A percentile compares a stretch with the other conserved stretches of the same genome.
These are phyloP conservation scores for Aspergillus heteromorphus DNA, from an alignment of 495 filamentous ascomycete genomes.

Conservation along the genomic window DNA sequence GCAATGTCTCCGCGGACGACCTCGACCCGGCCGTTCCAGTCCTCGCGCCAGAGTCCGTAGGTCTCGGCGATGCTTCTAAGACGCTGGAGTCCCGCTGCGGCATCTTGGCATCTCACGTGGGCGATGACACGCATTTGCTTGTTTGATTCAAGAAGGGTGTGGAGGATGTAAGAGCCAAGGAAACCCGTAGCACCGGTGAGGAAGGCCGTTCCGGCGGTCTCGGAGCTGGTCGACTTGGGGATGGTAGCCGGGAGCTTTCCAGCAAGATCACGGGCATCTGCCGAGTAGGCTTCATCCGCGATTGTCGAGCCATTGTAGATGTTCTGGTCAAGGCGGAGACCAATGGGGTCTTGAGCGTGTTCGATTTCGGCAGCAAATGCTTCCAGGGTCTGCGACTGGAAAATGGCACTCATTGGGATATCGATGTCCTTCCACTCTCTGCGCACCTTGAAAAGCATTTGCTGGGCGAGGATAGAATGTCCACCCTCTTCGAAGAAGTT, in stretches of 20 bases:
- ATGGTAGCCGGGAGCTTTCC: constrained; percentile 42
- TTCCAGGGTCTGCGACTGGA: constrained; percentile 66
- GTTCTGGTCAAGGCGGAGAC: too few relatives aligned
- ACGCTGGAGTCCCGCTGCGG: constrained; percentile 50
- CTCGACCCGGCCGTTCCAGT: constrained; percentile 59
- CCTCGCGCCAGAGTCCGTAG: constrained; percentile 76
- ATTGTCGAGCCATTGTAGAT: constrained; percentile 1
- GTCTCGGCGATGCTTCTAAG: constrained; percentile 40
- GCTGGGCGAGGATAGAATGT: constrained; percentile 80
- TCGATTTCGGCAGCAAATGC: constrained; percentile 75
- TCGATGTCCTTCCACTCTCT: constrained; percentile 60
- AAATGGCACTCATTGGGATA: constrained; percentile 71
- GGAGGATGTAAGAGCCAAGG: constrained; percentile 75
- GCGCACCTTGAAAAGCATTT: constrained; percentile 67
- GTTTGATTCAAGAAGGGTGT: constrained; percentile 61
- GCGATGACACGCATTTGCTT: constrained; percentile 14
- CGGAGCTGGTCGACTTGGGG: constrained; percentile 21
- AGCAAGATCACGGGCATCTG: constrained; percentile 56
- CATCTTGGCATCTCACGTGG: constrained; percentile 50
- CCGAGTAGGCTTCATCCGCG: constrained; percentile 56
- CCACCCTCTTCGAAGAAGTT: constrained; percentile 87
- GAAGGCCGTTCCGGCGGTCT: constrained; percentile 54
- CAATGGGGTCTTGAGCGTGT: constrained; percentile 35
- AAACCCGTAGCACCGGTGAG: constrained; percentile 92
- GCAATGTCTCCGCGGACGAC: constrained; percentile 69